Base-by-base conservation (phyloP, 148 eudicot genomes). In the Dianthus caryophyllus region DNA sequence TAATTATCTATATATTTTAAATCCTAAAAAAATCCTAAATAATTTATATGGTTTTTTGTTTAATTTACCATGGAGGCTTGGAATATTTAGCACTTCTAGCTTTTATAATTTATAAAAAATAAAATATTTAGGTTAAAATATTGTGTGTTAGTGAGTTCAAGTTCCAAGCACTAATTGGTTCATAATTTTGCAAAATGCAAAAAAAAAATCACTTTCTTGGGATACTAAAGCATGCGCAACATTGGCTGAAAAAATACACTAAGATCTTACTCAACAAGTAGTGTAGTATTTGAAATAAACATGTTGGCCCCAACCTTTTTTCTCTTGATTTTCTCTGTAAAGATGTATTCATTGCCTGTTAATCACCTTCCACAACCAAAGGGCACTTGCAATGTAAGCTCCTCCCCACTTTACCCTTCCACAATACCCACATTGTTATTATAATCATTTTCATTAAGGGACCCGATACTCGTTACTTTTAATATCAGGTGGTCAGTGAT, bases 191-290 rank as follows among this genome's bases (percentile, higher is more conserved):
- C 71, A 66, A 76, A 65, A 60, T 71, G 68, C 47, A 27, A 25
- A 8, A 26, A 27, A 25, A 8, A 26, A 71, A 72, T 69, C 73
- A 72, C 83, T 90, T 90, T 90, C 84, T 80, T 75, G 93, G 87
- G 79, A 82, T 77, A 70, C 87, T 73, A 73, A 82, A 85, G 90
- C 96, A 80, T 83, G 96, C 90, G 84, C 83, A 78, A 68, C 49
- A 70, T 52, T 56, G 69, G 75, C 66, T 52, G 1, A 59, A 63
- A n/a, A 25, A 59, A 69, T 52, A 38, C 48, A 48, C 49, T 59
- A 69, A 59, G 65, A 66, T 80, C 77, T 80, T 57, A 65, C 71
- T 71, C 66, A 47, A 31, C 27, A 57, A 4, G n/a, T n/a, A n/a
- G n/a, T n/a, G n/a, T n/a, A n/a, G n/a, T n/a, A n/a, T 24, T 26